These are phyloP conservation scores for Aciculosporium take DNA, from an alignment of 2,329 filamentous ascomycete genomes.

Conservation along the genomic window DNA sequence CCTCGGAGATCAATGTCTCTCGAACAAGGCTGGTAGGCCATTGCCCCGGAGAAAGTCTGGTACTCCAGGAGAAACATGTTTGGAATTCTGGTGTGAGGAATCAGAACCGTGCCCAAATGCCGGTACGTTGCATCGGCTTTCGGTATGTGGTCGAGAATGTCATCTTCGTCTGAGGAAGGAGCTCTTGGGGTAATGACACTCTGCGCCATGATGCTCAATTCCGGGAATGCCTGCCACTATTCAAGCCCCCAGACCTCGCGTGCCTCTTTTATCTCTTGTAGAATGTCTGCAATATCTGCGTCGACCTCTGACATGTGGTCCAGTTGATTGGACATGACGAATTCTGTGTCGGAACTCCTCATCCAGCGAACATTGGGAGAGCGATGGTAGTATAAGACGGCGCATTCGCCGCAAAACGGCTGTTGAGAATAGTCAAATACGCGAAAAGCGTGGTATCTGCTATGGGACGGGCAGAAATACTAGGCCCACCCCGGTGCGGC, in stretches of 20 bases:
- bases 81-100: constrained; percentile 11
- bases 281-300: constrained; percentile 3
- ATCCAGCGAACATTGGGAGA: constrained; percentile 11
- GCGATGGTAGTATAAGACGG: constrained; percentile 15
- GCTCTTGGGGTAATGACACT: neutral
- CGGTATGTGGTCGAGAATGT: constrained; percentile 10
- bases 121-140: constrained; percentile 13
- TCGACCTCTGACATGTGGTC: neutral
- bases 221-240: neutral
- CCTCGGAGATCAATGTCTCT: constrained; percentile 8
- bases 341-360: constrained; percentile 8
- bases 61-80: constrained; percentile 14
- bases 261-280: constrained; percentile 2
- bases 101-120: constrained; percentile 9
- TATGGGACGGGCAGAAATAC: constrained; percentile 19
- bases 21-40: constrained; percentile 19
- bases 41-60: constrained; percentile 13
- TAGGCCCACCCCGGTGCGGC: constrained; percentile 11
- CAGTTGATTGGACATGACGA: constrained; percentile 3
- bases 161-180: neutral
- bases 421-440: constrained; percentile 8
- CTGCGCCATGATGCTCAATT: neutral
- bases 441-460: constrained; percentile 15
- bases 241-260: neutral
- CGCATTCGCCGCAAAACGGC: constrained; percentile 21